Percentiles rank a stretch among this genome's conserved stretches.
Evolutionary conservation across 129 eudicot genomes (phyloP).

Genomic region (Tanacetum coccineum): DNA sequence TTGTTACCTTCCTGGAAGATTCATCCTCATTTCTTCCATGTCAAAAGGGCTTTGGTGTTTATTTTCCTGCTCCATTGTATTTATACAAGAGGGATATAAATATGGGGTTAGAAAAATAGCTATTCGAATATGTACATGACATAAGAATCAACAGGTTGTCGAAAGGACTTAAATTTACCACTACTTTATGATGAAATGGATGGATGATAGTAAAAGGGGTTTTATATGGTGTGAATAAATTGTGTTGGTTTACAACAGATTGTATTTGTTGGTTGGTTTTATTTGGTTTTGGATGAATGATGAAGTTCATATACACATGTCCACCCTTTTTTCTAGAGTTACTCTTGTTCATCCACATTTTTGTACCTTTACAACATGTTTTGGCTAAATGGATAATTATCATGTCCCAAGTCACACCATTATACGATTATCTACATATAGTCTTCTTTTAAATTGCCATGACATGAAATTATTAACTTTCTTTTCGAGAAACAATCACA

Average conservation of each 20-base stretch:
- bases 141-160: neutral
- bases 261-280: neutral
- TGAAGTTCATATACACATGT: neutral
- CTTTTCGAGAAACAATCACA: too few relatives aligned
- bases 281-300: conserved; percentile 15
- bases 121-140: neutral
- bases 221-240: neutral
- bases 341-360: conserved; percentile 24
- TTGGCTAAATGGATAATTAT: too few relatives aligned
- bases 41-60: conserved; percentile 7
- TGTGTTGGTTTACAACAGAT: conserved; percentile 3
- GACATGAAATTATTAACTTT: too few relatives aligned
- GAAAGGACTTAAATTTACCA: neutral
- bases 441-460: too few relatives aligned
- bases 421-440: too few relatives aligned
- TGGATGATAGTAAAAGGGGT: neutral
- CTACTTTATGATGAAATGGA: conserved; percentile 6
- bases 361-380: neutral
- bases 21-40: conserved; percentile 24
- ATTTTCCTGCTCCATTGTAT: conserved; percentile 25
- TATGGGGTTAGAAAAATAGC: neutral
- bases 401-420: too few relatives aligned
- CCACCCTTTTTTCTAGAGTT: conserved; percentile 21
- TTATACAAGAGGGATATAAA: neutral
- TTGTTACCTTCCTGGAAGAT: conserved; percentile 22